Conservation (phyloP, 1,284 basidiomycete species). For the Ceraceosorus guamensis region DNA sequence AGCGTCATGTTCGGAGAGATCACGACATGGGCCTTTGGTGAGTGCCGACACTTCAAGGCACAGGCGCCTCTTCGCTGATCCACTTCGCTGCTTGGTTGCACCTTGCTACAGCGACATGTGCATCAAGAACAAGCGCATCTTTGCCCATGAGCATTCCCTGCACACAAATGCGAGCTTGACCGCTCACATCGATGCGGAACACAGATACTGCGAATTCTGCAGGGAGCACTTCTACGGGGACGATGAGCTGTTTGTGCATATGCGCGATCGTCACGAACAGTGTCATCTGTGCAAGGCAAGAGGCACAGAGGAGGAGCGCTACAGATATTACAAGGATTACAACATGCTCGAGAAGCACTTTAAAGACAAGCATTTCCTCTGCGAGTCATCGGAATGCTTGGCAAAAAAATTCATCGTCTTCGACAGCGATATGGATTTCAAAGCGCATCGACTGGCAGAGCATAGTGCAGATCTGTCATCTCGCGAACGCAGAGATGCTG, state of each 20-base stretch:
- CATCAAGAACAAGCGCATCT: conserved; percentile 83
- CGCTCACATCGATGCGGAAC: conserved; percentile 66
- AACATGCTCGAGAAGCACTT: conserved; percentile 38
- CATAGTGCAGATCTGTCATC: conserved; percentile 75
- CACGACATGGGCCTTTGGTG: conserved; percentile 79
- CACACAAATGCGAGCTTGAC: conserved; percentile 67
- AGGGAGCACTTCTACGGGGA: conserved; percentile 79
- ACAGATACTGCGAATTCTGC: conserved; percentile 86
- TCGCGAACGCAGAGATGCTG: conserved; percentile 68
- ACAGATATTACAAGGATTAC: conserved; percentile 27
- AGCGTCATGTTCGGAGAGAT: conserved; percentile 65
- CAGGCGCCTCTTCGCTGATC: not conserved
- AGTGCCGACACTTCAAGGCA: conserved; percentile 33
- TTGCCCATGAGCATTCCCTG: conserved; percentile 85
- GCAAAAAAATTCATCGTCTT: conserved; percentile 93
- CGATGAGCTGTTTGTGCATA: conserved; percentile 88
- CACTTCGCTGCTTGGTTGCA: too few species aligned
- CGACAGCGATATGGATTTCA: conserved; percentile 72
- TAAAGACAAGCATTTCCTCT: conserved; percentile 64
- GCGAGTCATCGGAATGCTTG: conserved; percentile 66
- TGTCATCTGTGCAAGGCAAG: conserved; percentile 72
- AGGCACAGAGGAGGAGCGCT: conserved; percentile 35
- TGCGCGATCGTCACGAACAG: conserved; percentile 89
- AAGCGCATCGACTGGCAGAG: conserved; percentile 81
- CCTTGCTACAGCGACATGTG: conserved; percentile 67